Evolutionary conservation across 495 filamentous ascomycete genomes (phyloP), one percentile per base, ranked within the genome.

Genomic region (Penicillium cataractarum): DNA sequence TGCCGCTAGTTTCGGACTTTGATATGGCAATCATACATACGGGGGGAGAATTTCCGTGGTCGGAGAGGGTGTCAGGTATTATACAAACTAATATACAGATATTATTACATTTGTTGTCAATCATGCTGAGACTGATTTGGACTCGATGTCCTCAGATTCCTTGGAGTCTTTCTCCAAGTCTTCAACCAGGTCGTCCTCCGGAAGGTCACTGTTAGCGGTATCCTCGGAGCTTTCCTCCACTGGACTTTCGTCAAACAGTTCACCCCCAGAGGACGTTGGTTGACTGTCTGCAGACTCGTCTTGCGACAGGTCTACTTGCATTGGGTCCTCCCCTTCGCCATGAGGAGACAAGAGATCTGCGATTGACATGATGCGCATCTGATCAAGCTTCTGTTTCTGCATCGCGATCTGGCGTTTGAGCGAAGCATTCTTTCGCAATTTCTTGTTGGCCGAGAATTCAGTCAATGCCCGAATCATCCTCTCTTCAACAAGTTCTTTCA

Each of bases 401-500:
- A 80, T 46, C 4, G 74, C 74, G 55, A 78, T 78, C 63, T 80
- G 76, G 29, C 78, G 79, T 29, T 54, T 72, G 55, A 80, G 65
- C 19, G 79, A 80, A 35, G 78, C 70, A 40, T 79, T 73, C 57
- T 75, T 78, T 22, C 79, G 72, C 37, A 83, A 66, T 29, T 74
- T 75, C 66, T 78, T 78, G 63, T 82, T 84, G 10, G 79, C 70
- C 9, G 82, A 84, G 66, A 82, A 83, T 55, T 86, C 76, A 13
- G 80, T 79, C 55, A 97, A 79, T 21, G 84, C 82, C 17, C 83
- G 71, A 60, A 92, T 84, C 71, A 99, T 97, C 68, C 83, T 85
- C 29, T 85, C 80, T 77, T 98, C 93, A 17, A 92, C 88, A 51
- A 96, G 62, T 21, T 74, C 70, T 74, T 97, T 97, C 37, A 92